A percentile compares a stretch with the other conserved stretches of the same genome.
phyloP scores from a whole-genome alignment of 2,329 filamentous ascomycete species.

The Colletotrichum filicis region DNA sequence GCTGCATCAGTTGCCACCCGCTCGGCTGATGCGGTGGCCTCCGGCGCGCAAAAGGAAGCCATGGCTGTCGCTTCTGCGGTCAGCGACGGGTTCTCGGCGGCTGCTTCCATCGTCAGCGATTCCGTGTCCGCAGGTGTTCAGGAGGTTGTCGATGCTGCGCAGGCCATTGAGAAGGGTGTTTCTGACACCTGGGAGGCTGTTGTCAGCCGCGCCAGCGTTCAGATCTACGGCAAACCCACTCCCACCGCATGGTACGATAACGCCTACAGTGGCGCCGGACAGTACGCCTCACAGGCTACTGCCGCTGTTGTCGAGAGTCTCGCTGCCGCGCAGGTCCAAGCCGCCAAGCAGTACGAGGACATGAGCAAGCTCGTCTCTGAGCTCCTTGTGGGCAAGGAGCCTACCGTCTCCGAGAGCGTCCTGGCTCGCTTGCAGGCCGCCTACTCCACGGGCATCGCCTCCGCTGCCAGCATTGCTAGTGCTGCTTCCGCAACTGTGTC shows the following conservation, averaged over 20 bases:
- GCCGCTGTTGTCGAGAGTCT: constrained; percentile 49
- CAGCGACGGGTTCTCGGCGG: constrained; percentile 52
- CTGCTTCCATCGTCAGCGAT: constrained; percentile 48
- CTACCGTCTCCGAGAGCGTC: constrained; percentile 84
- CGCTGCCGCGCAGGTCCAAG: constrained; percentile 70
- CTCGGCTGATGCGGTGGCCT: constrained; percentile 56
- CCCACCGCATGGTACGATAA: constrained; percentile 67
- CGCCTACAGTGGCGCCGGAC: constrained; percentile 58
- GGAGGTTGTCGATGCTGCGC: constrained; percentile 56
- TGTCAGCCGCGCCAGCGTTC: constrained; percentile 73
- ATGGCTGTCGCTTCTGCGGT: constrained; percentile 62
- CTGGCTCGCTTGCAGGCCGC: constrained; percentile 77
- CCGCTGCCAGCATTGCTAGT: constrained; percentile 56
- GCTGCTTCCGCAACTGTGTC: constrained; percentile 43
- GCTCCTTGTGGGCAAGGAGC: constrained; percentile 80
- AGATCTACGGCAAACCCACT: constrained; percentile 75
- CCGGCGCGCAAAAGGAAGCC: constrained; percentile 59
- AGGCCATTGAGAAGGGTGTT: constrained; percentile 50
- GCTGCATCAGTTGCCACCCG: constrained; percentile 58
- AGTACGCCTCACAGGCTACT: constrained; percentile 71
- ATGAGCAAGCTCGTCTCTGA: constrained; percentile 81
- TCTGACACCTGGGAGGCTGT: constrained; percentile 52
- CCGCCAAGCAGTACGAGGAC: constrained; percentile 73
- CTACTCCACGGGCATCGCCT: constrained; percentile 75
- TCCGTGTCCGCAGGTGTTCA: constrained; percentile 42